phyloP scores from a whole-genome alignment of 495 filamentous ascomycete species.

The Xylaria grammica region DNA sequence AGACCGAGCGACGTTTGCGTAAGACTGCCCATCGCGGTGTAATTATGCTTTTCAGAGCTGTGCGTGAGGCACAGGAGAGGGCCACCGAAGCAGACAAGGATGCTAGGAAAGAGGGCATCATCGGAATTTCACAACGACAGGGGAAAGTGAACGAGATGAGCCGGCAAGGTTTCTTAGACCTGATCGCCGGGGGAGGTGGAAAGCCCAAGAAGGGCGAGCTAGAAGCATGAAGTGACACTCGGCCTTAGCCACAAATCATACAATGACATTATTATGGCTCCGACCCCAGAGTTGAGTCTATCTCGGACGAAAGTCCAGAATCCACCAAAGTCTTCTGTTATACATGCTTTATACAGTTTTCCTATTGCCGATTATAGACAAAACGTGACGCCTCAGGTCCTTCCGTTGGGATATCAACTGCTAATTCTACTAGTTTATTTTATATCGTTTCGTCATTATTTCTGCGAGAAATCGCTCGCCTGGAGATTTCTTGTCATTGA shows the following conservation, averaged over 20 bases:
- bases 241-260: conserved; percentile 16
- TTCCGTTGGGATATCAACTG: not conserved
- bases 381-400: not conserved
- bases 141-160: conserved; percentile 92
- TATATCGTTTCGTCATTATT: conserved; percentile 27
- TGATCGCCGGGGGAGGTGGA: conserved; percentile 73
- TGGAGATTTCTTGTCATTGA: conserved; percentile 96
- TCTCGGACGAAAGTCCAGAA: conserved; percentile 6
- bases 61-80: conserved; percentile 87
- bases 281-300: conserved; percentile 20
- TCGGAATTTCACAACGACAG: conserved; percentile 73
- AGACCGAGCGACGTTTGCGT: conserved; percentile 78
- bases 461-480: conserved; percentile 82
- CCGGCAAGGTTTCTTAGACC: conserved; percentile 91
- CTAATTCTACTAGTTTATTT: conserved; percentile 3
- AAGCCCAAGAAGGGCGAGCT: conserved; percentile 55
- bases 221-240: conserved; percentile 45
- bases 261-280: conserved; percentile 33
- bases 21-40: conserved; percentile 92
- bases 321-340: conserved; percentile 24
- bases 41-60: conserved; percentile 94
- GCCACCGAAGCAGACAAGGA: conserved; percentile 74
- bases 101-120: conserved; percentile 71
- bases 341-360: conserved; percentile 16
- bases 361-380: conserved; percentile 26